Conservation (phyloP, 495 filamentous ascomycete genomes). For the Xylaria cubensis region DNA sequence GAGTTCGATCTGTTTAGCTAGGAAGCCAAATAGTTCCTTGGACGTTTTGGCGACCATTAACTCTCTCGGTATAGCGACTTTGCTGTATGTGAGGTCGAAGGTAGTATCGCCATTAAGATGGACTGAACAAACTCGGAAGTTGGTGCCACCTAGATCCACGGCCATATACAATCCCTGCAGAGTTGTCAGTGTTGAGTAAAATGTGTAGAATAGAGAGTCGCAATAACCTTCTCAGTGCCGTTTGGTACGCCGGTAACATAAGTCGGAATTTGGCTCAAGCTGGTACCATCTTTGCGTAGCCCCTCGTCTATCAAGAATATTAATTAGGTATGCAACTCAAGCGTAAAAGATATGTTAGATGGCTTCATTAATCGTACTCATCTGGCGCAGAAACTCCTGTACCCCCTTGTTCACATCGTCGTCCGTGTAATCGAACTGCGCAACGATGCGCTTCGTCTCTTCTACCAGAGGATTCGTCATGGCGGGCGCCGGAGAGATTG, state of each 20-base stretch:
- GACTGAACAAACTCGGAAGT: slow-evolving; percentile 97
- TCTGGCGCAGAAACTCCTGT: slow-evolving; percentile 82
- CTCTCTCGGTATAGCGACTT: slow-evolving; percentile 86
- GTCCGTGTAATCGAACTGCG: slow-evolving; percentile 84
- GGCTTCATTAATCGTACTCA: slow-evolving; percentile 61
- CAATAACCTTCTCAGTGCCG: slow-evolving; percentile 86
- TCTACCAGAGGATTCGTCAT: slow-evolving; percentile 65
- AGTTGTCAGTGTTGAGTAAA: background rate
- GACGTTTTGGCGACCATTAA: slow-evolving; percentile 89
- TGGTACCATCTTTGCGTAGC: slow-evolving; percentile 76
- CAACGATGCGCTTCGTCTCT: slow-evolving; percentile 78
- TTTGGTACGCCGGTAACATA: slow-evolving; percentile 96
- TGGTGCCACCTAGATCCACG: slow-evolving; percentile 95
- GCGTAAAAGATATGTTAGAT: background rate
- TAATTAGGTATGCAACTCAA: slow-evolving; percentile 27
- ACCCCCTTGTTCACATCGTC: slow-evolving; percentile 81
- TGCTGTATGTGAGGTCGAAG: slow-evolving; percentile 88
- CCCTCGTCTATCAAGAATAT: slow-evolving; percentile 67
- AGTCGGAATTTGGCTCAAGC: slow-evolving; percentile 93
- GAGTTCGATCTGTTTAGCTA: slow-evolving; percentile 86
- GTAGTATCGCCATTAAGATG: slow-evolving; percentile 89
- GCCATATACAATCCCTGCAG: slow-evolving; percentile 91
- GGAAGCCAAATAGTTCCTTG: slow-evolving; percentile 88
- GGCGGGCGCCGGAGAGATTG: slow-evolving; percentile 52
- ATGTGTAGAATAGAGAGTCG: background rate